Conservation (phyloP, 192 early-diverging fungal genomes). For the Geosiphon pyriformis region DNA sequence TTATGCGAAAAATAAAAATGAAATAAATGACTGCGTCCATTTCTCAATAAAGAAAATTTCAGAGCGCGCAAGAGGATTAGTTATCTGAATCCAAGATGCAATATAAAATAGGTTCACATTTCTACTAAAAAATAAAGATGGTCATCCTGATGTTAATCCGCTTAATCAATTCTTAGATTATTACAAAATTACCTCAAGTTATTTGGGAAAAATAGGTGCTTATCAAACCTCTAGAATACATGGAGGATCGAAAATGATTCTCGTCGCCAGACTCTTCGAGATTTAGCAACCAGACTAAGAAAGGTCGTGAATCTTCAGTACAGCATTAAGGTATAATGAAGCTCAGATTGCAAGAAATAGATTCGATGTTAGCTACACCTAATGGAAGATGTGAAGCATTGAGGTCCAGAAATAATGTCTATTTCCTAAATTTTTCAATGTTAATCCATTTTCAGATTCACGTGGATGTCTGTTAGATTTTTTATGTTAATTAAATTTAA, state of each 20-base stretch:
- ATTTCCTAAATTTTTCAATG: too few species aligned
- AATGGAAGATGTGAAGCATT: too few species aligned
- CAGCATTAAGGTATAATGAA: conserved; percentile 5
- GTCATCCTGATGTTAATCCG: neutral
- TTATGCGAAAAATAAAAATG: conserved; percentile 7
- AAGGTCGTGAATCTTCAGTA: neutral
- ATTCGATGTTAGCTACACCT: too few species aligned
- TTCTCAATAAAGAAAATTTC: conserved; percentile 4
- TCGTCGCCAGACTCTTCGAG: neutral
- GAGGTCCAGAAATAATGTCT: too few species aligned
- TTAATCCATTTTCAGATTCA: too few species aligned
- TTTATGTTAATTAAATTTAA: too few species aligned
- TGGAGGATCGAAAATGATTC: neutral
- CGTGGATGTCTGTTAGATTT: too few species aligned
- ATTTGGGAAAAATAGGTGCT: conserved; percentile 6
- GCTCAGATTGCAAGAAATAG: too few species aligned
- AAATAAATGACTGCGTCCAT: neutral
- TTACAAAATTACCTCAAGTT: neutral
- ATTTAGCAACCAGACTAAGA: neutral
- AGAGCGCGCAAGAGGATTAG: neutral
- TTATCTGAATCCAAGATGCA: neutral
- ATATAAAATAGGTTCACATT: neutral
- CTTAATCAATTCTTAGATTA: conserved; percentile 2
- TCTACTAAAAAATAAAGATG: conserved; percentile 7
- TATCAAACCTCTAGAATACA: neutral